Evolutionary conservation across 495 filamentous ascomycete genomes (phyloP).

Genomic region (Aspergillus diversus): DNA sequence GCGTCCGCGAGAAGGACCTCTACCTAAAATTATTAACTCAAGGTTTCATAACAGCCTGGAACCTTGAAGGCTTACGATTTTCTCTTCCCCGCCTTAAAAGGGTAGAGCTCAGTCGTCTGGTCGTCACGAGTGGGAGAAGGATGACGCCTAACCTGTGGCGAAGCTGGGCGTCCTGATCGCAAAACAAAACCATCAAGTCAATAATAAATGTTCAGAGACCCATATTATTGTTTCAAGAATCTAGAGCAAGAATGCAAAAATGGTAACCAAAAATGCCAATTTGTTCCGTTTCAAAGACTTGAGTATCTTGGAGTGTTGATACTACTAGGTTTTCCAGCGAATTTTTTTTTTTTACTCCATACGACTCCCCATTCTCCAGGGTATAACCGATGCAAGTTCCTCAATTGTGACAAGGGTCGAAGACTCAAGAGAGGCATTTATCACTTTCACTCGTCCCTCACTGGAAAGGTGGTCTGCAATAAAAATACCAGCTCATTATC

Average conservation of each 20-base stretch:
- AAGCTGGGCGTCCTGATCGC: not conserved
- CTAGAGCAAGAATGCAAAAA: not conserved
- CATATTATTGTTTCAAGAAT: conserved; percentile 24
- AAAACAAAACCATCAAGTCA: conserved; percentile 1
- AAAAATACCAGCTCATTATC: too few relatives aligned
- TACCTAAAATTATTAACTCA: not conserved
- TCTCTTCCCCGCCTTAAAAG: not conserved
- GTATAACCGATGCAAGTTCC: conserved; percentile 9
- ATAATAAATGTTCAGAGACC: conserved; percentile 18
- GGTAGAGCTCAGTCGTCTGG: too few relatives aligned
- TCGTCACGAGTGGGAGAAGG: not conserved
- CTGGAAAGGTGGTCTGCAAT: too few relatives aligned
- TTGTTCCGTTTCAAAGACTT: conserved; percentile 7
- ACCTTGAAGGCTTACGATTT: not conserved
- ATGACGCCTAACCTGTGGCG: not conserved
- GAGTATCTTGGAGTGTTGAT: not conserved
- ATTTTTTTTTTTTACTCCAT: conserved; percentile 7
- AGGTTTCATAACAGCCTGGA: conserved; percentile 2
- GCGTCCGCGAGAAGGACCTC: too few relatives aligned
- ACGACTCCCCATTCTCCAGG: not conserved
- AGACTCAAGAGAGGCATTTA: not conserved
- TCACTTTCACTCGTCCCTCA: not conserved
- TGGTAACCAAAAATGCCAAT: not conserved
- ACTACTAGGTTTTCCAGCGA: not conserved
- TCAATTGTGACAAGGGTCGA: not conserved